Percentiles rank a stretch among this genome's conserved stretches.
Evolutionary conservation across 164 flowering plant genomes (phyloP).

Genomic region (Chloranthus sessilifolius): DNA sequence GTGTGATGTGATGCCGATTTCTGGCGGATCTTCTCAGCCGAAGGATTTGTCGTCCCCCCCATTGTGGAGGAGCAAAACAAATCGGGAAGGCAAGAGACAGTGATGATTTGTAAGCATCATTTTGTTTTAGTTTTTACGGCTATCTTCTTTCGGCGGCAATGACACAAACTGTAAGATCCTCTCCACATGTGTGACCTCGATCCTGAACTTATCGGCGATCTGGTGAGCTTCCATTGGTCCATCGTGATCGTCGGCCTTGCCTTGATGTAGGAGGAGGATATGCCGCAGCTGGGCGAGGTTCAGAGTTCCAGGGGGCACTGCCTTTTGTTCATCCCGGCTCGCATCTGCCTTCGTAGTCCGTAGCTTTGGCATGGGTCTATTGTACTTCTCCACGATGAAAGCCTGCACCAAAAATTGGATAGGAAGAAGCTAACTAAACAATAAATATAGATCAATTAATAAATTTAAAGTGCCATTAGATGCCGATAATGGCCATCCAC

Average conservation of each 20-base stretch:
- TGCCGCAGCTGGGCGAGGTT: slow-evolving; percentile 70
- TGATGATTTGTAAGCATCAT: too few relatives aligned
- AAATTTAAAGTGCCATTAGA: too few relatives aligned
- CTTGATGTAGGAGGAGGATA: slow-evolving; percentile 62
- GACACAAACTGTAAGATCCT: slow-evolving; percentile 48
- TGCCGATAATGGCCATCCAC: too few relatives aligned
- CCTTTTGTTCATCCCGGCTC: slow-evolving; percentile 45
- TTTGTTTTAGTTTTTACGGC: slow-evolving; percentile 22
- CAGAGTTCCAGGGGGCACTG: slow-evolving; percentile 63
- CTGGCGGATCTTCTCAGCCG: neutral
- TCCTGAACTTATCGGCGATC: slow-evolving; percentile 56
- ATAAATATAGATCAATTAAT: too few relatives aligned
- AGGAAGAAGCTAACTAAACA: neutral
- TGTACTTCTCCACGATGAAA: slow-evolving; percentile 48
- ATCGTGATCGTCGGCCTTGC: slow-evolving; percentile 63
- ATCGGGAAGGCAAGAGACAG: too few relatives aligned
- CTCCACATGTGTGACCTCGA: slow-evolving; percentile 50
- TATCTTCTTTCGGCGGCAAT: slow-evolving; percentile 65
- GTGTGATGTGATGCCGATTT: too few relatives aligned
- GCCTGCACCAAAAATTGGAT: slow-evolving; percentile 40
- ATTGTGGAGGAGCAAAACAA: neutral
- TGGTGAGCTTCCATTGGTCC: slow-evolving; percentile 64
- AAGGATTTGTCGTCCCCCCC: neutral
- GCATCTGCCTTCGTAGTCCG: slow-evolving; percentile 62
- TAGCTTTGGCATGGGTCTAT: slow-evolving; percentile 79